Conservation (phyloP, 2,329 filamentous ascomycete species). For the Cryphonectria japonica region DNA sequence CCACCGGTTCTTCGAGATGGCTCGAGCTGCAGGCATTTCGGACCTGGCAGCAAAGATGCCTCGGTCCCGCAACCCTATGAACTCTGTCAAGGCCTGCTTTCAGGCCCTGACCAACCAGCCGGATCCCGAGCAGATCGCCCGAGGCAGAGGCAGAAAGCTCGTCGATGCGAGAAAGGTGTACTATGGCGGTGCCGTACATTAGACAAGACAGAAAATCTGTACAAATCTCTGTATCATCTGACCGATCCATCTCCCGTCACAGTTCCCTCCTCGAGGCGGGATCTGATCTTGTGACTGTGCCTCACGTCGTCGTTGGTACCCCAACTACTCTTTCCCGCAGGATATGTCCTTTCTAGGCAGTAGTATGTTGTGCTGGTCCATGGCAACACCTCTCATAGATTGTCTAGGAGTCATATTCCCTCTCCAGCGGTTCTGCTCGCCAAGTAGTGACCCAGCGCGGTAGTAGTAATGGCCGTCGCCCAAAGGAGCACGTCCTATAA, state of each 20-base stretch:
- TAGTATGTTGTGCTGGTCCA: background rate
- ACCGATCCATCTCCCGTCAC: background rate
- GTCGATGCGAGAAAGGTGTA: constrained; percentile 97
- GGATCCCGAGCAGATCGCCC: constrained; percentile 86
- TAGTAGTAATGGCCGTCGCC: background rate
- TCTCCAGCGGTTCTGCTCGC: background rate
- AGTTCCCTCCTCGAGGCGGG: background rate
- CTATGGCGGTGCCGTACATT: constrained; percentile 78
- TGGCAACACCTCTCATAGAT: background rate
- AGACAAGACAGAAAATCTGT: constrained; percentile 41
- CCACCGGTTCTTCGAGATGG: constrained; percentile 92
- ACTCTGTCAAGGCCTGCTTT: constrained; percentile 91
- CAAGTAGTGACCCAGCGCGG: background rate
- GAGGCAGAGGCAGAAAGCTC: constrained; percentile 89
- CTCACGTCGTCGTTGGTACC: background rate
- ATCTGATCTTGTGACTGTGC: background rate
- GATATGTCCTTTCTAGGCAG: background rate
- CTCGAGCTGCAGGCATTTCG: constrained; percentile 80
- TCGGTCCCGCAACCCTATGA: constrained; percentile 93
- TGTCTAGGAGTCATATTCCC: background rate
- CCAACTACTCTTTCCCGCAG: background rate
- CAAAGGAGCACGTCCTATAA: background rate
- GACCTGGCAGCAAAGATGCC: constrained; percentile 84
- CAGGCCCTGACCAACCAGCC: constrained; percentile 81
- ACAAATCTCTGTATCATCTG: constrained; percentile 27